phyloP scores from a whole-genome alignment of 179 eudicot species.

The Carnegiea gigantea region DNA sequence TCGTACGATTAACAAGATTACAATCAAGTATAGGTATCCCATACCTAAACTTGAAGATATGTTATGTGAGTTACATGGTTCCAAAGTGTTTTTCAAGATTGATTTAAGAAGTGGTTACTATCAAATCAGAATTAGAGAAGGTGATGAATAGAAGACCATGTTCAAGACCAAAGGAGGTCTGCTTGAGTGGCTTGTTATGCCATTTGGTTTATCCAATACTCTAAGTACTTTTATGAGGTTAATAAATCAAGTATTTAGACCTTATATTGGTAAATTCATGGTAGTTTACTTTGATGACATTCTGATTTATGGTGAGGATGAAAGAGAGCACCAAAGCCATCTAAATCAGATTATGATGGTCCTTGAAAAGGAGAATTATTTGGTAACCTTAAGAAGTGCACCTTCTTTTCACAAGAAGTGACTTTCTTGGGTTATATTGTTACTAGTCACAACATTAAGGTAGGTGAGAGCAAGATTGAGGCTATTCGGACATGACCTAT shows the following conservation, averaged over 20 bases:
- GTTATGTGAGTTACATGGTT: neutral
- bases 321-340: neutral
- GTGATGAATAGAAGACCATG: neutral
- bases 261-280: neutral
- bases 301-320: neutral
- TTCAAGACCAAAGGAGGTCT: neutral
- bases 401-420: neutral
- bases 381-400: neutral
- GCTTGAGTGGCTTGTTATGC: neutral
- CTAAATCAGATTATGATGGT: neutral
- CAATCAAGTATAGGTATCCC: neutral
- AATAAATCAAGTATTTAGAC: neutral
- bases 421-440: neutral
- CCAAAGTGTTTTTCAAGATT: neutral
- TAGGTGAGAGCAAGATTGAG: neutral
- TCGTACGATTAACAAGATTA: constrained; percentile 12
- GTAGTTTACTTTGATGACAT: neutral
- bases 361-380: neutral
- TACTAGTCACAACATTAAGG: neutral
- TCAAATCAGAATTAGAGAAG: neutral
- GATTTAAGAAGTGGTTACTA: neutral
- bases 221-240: neutral
- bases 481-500: neutral
- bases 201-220: neutral
- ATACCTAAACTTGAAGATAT: constrained; percentile 8